Conservation (phyloP, 306 rosid genomes). For the Styphnolobium japonicum region DNA sequence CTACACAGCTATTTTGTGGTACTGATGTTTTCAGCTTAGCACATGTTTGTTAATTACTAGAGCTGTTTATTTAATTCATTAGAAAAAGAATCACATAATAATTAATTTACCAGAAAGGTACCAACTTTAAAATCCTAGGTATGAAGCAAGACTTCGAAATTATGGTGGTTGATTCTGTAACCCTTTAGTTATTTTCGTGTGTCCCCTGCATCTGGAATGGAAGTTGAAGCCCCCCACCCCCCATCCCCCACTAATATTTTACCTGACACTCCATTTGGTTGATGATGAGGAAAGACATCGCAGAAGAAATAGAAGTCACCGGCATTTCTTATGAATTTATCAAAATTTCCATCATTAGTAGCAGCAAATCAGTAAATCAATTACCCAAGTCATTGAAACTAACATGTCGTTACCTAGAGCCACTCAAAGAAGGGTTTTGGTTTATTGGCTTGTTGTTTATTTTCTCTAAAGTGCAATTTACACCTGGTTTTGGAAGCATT, state of each 20-base stretch:
- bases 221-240: not conserved
- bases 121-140: not conserved
- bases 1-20: not conserved
- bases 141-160: constrained; percentile 9
- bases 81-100: not conserved
- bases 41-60: not conserved
- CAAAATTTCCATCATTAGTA: constrained; percentile 9
- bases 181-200: not conserved
- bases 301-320: not conserved
- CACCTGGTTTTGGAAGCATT: not conserved
- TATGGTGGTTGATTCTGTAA: not conserved
- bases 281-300: not conserved
- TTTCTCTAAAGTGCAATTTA: not conserved
- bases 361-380: not conserved
- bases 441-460: constrained; percentile 7
- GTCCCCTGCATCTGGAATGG: constrained; percentile 12
- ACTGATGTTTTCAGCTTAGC: not conserved
- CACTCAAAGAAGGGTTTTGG: not conserved
- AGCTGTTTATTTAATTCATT: not conserved
- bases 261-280: constrained; percentile 22
- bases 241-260: not conserved
- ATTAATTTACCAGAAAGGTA: not conserved
- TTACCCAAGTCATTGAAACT: not conserved
- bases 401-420: not conserved
- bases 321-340: not conserved